These are phyloP conservation scores for Linanthus parryae DNA, from an alignment of 148 eudicot species.

Conservation along the genomic window DNA sequence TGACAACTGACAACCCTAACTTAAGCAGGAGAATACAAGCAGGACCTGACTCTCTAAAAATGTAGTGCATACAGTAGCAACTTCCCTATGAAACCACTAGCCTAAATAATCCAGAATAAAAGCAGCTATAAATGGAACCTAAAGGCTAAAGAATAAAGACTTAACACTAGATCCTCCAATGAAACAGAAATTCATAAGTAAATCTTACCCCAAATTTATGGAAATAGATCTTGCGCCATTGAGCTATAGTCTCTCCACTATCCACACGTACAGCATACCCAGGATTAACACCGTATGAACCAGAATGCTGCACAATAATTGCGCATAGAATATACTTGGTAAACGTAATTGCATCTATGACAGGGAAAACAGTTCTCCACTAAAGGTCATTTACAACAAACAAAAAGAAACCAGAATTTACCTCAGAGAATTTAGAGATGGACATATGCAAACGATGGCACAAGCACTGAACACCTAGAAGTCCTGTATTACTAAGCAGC, in stretches of 20 bases:
- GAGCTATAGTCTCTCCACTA: slow-evolving; percentile 61
- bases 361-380: not conserved
- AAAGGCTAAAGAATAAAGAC: no score
- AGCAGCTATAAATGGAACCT: no score
- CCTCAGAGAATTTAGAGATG: slow-evolving; percentile 53
- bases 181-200: no score
- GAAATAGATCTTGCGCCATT: slow-evolving; percentile 56
- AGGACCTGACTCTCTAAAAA: no score
- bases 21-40: no score
- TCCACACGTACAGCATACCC: slow-evolving; percentile 62
- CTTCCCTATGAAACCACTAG: no score
- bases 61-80: no score
- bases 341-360: not conserved
- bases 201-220: slow-evolving; percentile 45
- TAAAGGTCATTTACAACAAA: not conserved
- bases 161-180: no score
- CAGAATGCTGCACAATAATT: slow-evolving; percentile 55
- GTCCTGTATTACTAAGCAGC: slow-evolving; percentile 53
- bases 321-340: slow-evolving; percentile 5
- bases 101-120: no score
- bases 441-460: slow-evolving; percentile 74
- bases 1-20: no score
- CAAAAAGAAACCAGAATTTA: slow-evolving; percentile 16
- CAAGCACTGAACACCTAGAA: slow-evolving; percentile 61
- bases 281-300: slow-evolving; percentile 46